A percentile compares a stretch with the other conserved stretches of the same genome.
Evolutionary conservation across 208 protist genomes (phyloP).

Genomic region (Acanthamoeba healyi): DNA sequence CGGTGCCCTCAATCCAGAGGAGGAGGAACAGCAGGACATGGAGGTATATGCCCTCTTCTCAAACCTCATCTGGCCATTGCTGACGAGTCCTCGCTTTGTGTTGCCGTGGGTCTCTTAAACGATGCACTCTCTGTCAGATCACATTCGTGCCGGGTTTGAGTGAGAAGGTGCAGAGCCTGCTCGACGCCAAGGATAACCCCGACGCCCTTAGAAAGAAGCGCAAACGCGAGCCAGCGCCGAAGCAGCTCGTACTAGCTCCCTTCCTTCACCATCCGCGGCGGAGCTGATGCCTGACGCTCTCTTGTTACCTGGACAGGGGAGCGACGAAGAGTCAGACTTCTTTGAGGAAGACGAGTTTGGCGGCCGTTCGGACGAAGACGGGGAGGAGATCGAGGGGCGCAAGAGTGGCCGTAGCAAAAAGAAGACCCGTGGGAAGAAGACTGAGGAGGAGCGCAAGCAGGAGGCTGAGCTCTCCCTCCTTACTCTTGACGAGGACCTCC

Average conservation of each 20-base stretch:
- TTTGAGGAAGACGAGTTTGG: slow-evolving; percentile 63
- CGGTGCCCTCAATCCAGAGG: not conserved
- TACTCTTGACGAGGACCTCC: slow-evolving; percentile 51
- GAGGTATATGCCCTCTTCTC: not conserved
- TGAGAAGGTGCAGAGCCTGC: slow-evolving; percentile 75
- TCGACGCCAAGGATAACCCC: slow-evolving; percentile 66
- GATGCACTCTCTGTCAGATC: too few species aligned
- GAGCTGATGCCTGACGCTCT: too few species aligned
- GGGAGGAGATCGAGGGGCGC: slow-evolving; percentile 41
- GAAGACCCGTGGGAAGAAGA: slow-evolving; percentile 42
- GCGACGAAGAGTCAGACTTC: slow-evolving; percentile 67
- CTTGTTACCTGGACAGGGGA: not conserved
- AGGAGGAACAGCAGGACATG: slow-evolving; percentile 64
- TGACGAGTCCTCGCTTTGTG: not conserved
- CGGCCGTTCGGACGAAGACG: not conserved
- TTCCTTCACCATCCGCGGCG: not conserved
- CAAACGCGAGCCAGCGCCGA: slow-evolving; percentile 13
- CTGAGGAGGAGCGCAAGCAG: slow-evolving; percentile 39
- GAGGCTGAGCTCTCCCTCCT: slow-evolving; percentile 31
- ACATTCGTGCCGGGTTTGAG: slow-evolving; percentile 79
- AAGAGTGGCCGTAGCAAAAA: slow-evolving; percentile 51
- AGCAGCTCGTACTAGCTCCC: not conserved
- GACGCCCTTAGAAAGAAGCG: slow-evolving; percentile 58
- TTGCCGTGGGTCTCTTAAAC: too few species aligned
- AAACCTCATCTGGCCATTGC: too few species aligned